Evolutionary conservation across 2,329 filamentous ascomycete species (phyloP).

Genomic region (Apiospora kogelbergensis): DNA sequence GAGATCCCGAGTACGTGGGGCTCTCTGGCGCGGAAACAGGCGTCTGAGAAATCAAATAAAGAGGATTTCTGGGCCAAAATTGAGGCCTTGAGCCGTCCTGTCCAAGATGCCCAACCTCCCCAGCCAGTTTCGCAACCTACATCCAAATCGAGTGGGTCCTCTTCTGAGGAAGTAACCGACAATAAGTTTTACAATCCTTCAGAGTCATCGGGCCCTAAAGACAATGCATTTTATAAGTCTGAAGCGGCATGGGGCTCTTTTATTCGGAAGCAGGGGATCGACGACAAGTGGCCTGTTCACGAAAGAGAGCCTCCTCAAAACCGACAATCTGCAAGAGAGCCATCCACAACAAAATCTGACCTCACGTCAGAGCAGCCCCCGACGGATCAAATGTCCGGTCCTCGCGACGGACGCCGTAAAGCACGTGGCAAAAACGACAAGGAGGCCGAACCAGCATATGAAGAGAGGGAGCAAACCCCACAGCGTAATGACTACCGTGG

Average conservation of each 20-base stretch:
- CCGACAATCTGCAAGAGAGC: neutral
- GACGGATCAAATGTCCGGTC: too few species aligned
- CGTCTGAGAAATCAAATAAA: conserved; percentile 13
- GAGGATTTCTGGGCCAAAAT: conserved; percentile 22
- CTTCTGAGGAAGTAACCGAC: too few species aligned
- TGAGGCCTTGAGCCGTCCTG: neutral
- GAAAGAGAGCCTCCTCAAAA: neutral
- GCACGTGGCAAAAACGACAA: neutral
- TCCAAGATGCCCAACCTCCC: neutral
- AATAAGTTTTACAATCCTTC: too few species aligned
- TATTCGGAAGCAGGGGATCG: neutral
- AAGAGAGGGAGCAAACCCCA: neutral
- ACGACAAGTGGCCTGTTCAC: neutral
- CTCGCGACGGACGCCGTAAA: neutral
- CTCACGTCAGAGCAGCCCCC: neutral
- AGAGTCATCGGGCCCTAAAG: neutral
- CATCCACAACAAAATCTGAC: neutral
- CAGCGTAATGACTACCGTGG: neutral
- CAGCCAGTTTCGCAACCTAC: neutral
- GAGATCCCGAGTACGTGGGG: conserved; percentile 4
- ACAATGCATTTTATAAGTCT: neutral
- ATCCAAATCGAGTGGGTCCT: neutral
- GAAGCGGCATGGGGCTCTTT: neutral
- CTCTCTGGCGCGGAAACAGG: conserved; percentile 19
- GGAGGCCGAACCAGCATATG: neutral